Percentiles rank a stretch among this genome's conserved stretches.
Evolutionary conservation across 345 rosid genomes (phyloP).

Genomic region (Camelina hispida): DNA sequence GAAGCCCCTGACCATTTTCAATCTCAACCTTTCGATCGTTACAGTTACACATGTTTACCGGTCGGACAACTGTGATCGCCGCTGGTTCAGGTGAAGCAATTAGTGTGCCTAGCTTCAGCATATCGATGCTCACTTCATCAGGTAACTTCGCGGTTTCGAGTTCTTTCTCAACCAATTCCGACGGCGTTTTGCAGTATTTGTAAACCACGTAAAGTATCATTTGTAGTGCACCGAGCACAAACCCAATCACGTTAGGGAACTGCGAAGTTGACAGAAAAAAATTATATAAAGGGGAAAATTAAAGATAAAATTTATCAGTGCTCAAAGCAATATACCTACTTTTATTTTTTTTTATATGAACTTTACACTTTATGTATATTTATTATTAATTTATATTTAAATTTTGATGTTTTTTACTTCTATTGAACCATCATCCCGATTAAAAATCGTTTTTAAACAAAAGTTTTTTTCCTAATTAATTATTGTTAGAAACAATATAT

Average conservation of each 20-base stretch:
- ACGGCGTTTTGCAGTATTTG: constrained; percentile 48
- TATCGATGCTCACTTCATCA: constrained; percentile 41
- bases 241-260: constrained; percentile 63
- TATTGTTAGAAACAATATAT: no score
- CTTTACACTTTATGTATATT: constrained; percentile 30
- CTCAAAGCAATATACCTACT: constrained; percentile 33
- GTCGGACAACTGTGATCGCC: constrained; percentile 16
- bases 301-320: constrained; percentile 22
- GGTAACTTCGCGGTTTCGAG: constrained; percentile 43
- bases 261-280: constrained; percentile 24
- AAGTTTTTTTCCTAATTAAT: no score
- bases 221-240: constrained; percentile 56
- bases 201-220: constrained; percentile 58
- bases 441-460: no score
- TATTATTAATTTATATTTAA: neutral
- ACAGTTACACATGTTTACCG: constrained; percentile 30
- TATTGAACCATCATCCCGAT: no score
- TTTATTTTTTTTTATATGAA: constrained; percentile 14
- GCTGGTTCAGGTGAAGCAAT: constrained; percentile 38
- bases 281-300: neutral
- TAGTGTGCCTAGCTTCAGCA: constrained; percentile 38
- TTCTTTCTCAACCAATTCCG: constrained; percentile 44
- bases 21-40: constrained; percentile 38
- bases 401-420: neutral
- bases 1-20: constrained; percentile 20